Evolutionary conservation across 2,329 filamentous ascomycete species (phyloP), one percentile per base, ranked within the genome.

Genomic region (Aureobasidium sp.): DNA sequence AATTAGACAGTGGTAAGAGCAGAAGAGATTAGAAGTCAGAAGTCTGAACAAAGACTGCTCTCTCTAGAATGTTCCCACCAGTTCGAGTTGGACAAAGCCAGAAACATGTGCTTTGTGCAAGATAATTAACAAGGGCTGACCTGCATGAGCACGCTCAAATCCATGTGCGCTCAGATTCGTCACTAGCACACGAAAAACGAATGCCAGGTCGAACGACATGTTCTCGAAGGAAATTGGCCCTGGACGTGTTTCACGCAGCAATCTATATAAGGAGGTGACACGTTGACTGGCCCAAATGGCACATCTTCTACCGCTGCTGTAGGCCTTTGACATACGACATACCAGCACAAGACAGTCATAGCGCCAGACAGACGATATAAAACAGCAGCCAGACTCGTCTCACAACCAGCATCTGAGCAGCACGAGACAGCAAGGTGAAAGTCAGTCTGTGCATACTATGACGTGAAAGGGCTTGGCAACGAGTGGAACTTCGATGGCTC

Each of bases 211-310:
- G n/a, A 43, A 9, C 32, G 53, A 57, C 53, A 46, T 36, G 53
- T 57, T 57, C 53, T 57, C 39, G 41, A 46, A 57, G 41, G 53
- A 32, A 44, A 57, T 57, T 57, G 27, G 53, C 53, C 39, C 34
- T 26, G n/a, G n/a, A 46, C 8, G 29, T 57, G 53, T 57, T 36
- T 57, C 53, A 57, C 15, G 6, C n/a, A 26, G 53, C 41, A 57
- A 57, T 57, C 53, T 57, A 57, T 57, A 34, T 26, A 57, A 57
- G 41, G 53, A 39, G 51, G 46, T 29, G 13, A n/a, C 8, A 2
- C 17, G 10, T 26, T 57, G 41, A 46, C 46, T 57, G 53, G 53
- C 27, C 44, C 27, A 36, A 1, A 26, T 8, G 12, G 7, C 6
- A 17, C n/a, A 36, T 13, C 34, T 27, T 39, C 12, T 20, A 20